Conservation (phyloP, 1,284 basidiomycete species). For the Sanguinoderma infundibulare region DNA sequence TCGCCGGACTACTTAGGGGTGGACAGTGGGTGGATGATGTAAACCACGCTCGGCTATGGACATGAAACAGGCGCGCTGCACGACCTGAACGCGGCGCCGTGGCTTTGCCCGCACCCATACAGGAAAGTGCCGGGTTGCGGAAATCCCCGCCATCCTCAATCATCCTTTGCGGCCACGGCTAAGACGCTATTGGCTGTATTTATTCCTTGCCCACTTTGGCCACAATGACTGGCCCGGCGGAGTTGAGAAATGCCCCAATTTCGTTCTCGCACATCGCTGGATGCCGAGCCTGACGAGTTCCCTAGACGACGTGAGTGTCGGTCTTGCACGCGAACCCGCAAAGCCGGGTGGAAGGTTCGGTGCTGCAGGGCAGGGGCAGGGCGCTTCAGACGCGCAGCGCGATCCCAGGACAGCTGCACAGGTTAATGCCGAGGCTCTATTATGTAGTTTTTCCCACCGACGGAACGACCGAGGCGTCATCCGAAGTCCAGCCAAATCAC, state of each 20-base stretch:
- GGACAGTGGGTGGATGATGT: too few relatives aligned
- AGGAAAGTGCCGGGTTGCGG: background rate
- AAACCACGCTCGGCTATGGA: too few relatives aligned
- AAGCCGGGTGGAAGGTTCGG: too few relatives aligned
- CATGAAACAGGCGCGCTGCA: background rate
- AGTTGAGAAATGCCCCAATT: background rate
- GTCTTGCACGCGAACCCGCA: background rate
- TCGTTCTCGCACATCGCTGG: background rate
- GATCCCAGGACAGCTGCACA: background rate
- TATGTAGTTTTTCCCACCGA: background rate
- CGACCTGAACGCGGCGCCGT: background rate
- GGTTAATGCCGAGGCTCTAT: background rate
- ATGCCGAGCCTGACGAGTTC: background rate
- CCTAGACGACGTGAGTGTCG: background rate
- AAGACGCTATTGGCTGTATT: background rate
- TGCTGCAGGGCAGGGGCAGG: too few relatives aligned
- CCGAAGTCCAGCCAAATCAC: background rate
- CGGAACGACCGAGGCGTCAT: background rate
- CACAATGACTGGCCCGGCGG: background rate
- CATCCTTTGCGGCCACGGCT: background rate
- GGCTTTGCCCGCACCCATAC: background rate
- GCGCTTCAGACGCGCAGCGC: background rate
- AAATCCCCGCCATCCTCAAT: background rate
- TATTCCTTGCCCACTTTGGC: background rate
- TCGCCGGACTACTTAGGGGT: too few relatives aligned